Evolutionary conservation across 441 rosid genomes (phyloP), one percentile per base, ranked within the genome.

Genomic region (Gossypium gossypioides): DNA sequence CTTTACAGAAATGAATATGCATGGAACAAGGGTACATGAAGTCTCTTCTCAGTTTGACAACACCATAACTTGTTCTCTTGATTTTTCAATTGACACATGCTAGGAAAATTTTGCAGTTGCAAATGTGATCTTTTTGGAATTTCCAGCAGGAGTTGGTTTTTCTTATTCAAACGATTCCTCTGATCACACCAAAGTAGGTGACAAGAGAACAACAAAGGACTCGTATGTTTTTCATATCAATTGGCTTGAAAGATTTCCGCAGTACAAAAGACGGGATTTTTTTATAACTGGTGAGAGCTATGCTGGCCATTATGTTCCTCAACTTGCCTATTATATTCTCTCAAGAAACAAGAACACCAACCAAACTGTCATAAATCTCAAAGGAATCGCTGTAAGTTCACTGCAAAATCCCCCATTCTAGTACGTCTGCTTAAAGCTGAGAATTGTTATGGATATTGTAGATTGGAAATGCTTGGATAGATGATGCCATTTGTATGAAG

Each of bases 281-380:
- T 83, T 25, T 52, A 79, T 83, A n/a, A 2, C 80, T 0, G 78
- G 84, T 13, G 84, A 83, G 79, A 78, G 86, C 61, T 83, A 83
- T 57, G 84, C 80, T 0, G 81, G 86, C 0, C 84, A 83, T 50
- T 83, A 77, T 15, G 82, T 70, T 2, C 81, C 86, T 57, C 83
- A 83, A 57, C 80, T 81, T 4, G 83, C 84, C 3, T 61, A 69
- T 55, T 66, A 75, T 16, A 57, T 81, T 59, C 79, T 81, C 3
- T 13, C 12, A 8, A 46, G 64, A 34, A 81, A 74, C 76, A 75
- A 65, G 18, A 74, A 66, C 66, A 34, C 68, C 4, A 79, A 74
- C 10, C 37, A 34, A 3, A 73, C 74, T 1, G 2, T 32, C 12
- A 79, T 79, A 57, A 82, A 81, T 46, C 77, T 82, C 59, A 84